Base-by-base conservation (phyloP, 768 basidiomycete species). In the Nevesoporus exiguus region DNA sequence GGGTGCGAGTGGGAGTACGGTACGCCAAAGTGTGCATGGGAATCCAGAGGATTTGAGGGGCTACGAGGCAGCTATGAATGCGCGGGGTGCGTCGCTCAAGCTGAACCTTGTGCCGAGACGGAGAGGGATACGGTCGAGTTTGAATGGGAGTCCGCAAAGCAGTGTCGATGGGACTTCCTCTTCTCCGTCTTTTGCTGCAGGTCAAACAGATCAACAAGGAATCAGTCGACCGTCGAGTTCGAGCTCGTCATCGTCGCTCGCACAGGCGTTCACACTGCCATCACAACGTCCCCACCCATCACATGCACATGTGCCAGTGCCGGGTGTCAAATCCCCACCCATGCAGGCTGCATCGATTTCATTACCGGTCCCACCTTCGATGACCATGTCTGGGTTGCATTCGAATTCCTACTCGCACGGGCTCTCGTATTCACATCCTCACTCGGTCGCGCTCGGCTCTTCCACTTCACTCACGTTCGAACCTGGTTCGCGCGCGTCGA, bases 51-150 rank as follows among this genome's bases (percentile, higher is more conserved):
- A 90, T 60, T 58, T 91, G 56, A 73, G 78, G 54, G 80, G 80
- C 52, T 91, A 91, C 54, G 85, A 89, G 64, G 86, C 85, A 39
- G 89, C 89, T 5, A 83, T 90, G 15, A 69, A 88, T 49, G 87
- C 88, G 30, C 75, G 86, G 48, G 84, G 79, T 63, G 76, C 86
- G 21, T 80, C 84, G 1, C 77, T 80, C 52, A 78, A 74, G 53
- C 66, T 89, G 37, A 85, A 79, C 58, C 68, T 88, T 25, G 75
- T 77, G 13, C 78, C 80, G 44, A 75, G 65, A 67, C 69, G 69
- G 60, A 68, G 55, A 58, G 67, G 63, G 55, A 65, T 57, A 49
- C 64, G 54, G 33, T 61, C 51, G 9, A 56, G 55, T 49, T 29
- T 54, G 44, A 46, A 58, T 31, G 43, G 52, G 17, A 67, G 66